phyloP scores from a whole-genome alignment of 176 grass and related monocot genomes.

The Raddia distichophylla region DNA sequence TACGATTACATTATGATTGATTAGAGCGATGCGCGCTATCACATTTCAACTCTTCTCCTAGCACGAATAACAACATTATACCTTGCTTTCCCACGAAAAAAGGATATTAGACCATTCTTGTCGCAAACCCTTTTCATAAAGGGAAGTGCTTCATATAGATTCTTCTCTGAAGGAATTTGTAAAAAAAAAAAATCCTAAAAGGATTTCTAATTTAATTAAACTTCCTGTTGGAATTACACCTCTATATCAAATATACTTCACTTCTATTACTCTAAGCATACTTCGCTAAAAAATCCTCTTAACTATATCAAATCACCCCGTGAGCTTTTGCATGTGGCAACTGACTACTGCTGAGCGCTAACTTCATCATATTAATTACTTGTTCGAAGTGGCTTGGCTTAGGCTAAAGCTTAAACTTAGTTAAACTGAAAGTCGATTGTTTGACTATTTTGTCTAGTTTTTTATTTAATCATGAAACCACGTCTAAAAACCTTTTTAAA shows the following conservation, averaged over 20 bases:
- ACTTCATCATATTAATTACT: background rate
- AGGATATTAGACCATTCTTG: background rate
- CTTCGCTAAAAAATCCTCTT: no score
- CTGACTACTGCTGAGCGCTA: background rate
- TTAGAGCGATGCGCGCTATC: background rate
- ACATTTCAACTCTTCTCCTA: conserved; percentile 11
- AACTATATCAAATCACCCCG: background rate
- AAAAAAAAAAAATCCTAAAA: background rate
- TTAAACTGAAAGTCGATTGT: no score
- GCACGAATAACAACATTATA: conserved; percentile 3
- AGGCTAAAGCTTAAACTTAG: background rate
- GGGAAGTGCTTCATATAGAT: background rate
- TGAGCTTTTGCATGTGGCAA: background rate
- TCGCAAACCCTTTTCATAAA: background rate
- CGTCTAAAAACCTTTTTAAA: no score
- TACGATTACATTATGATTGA: conserved; percentile 25
- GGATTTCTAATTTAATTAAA: background rate
- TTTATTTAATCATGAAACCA: no score
- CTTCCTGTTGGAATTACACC: background rate
- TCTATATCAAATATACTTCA: background rate
- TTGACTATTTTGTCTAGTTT: no score
- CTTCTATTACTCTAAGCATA: background rate
- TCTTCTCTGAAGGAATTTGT: background rate
- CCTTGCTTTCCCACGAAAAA: background rate
- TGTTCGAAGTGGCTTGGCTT: no score